Evolutionary conservation across 768 basidiomycete species (phyloP), one percentile per base, ranked within the genome.

Genomic region (Russula vinacea): DNA sequence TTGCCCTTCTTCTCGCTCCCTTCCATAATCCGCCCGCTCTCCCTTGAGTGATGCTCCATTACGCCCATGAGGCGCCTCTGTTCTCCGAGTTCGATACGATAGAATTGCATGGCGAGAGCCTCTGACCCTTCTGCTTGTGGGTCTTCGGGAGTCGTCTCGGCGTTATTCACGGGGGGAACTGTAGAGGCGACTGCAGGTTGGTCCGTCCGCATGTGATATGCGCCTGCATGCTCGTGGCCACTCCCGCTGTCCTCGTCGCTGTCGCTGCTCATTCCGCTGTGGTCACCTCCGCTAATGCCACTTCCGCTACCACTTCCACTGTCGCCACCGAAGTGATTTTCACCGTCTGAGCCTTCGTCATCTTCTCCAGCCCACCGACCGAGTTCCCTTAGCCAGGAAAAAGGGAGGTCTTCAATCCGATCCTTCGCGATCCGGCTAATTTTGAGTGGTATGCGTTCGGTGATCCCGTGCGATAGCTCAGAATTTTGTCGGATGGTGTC

Each of bases 401-500:
- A 89, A 1, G 92, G 94, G 24, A 95, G 80, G 40, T 94, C 91
- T 6, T 77, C 70, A n/a, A 89, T 54, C 67, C 81, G 76, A 59
- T 71, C 49, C 57, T 74, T 71, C 16, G 80, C 75, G 2, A 76
- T 70, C 40, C 74, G 70, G 1, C 84, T 79, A 17, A 88, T 75
- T 52, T 76, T 76, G 58, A 97, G 84, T 16, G 91, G 86, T 42
- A 96, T 95, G 39, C 90, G 88, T 70, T 94, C 91, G 0, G 87
- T 90, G 66, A 80, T 72, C 3, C 78, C 79, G 29, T 78, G 79
- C 2, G 87, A 83, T 26, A 97, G 83, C 76, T 97, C 94, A 2
- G 86, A 73, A 69, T 93, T 92, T 75, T 94, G 91, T 44, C 90
- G 86, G 70, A 98, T 90, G 70, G 90, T 88, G 75, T 98, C 95